Conservation (phyloP, 345 rosid genomes). For the Stellera chamaejasme region DNA sequence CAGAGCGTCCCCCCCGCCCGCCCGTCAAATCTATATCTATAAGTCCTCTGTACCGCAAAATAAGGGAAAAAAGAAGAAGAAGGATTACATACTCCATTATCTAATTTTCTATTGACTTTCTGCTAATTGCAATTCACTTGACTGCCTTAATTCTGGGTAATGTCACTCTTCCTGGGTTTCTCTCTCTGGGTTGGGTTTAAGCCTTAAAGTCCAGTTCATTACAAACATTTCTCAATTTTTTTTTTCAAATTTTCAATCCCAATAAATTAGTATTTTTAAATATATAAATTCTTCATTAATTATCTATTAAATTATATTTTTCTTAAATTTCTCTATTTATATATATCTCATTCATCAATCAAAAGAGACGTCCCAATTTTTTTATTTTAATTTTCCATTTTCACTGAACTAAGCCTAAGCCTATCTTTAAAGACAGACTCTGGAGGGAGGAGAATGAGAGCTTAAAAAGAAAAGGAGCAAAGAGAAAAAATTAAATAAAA, state of each 20-base stretch:
- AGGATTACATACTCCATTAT: constrained; percentile 8
- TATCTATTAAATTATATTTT: too few relatives aligned
- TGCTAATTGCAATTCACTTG: constrained; percentile 19
- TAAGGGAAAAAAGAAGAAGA: constrained; percentile 20
- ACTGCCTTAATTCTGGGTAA: constrained; percentile 6
- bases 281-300: too few relatives aligned
- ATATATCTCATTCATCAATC: too few relatives aligned
- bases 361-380: too few relatives aligned
- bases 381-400: too few relatives aligned
- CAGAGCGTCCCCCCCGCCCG: constrained; percentile 26
- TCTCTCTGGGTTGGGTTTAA: constrained; percentile 25
- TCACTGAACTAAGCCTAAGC: constrained; percentile 10
- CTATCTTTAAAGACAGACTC: not conserved
- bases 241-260: too few relatives aligned
- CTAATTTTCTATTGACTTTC: constrained; percentile 10
- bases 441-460: not conserved
- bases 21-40: constrained; percentile 20
- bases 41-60: constrained; percentile 18
- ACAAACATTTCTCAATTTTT: too few relatives aligned
- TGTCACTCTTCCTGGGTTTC: constrained; percentile 15
- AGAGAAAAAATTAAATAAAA: not conserved
- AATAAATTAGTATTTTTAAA: too few relatives aligned
- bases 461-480: not conserved
- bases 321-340: too few relatives aligned
- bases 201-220: too few relatives aligned